Percentiles rank a stretch among this genome's conserved stretches.
Conservation (phyloP, 1,284 basidiomycete genomes). For the Trametes versicolor region DNA sequence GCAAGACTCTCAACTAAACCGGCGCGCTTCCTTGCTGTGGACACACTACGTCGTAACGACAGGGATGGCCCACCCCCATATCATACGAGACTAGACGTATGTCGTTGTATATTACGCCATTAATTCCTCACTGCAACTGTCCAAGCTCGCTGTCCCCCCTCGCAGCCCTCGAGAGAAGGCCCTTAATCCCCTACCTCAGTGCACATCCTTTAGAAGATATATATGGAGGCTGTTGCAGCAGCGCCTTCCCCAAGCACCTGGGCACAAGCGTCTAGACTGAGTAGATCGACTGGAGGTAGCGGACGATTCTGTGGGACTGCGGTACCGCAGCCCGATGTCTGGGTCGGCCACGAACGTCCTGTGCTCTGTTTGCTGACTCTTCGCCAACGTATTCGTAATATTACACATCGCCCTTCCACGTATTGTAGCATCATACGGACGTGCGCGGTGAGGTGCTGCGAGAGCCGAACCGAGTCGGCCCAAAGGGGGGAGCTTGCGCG, state of each 20-base stretch:
- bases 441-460: neutral
- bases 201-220: neutral
- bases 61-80: slow-evolving; percentile 6
- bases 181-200: neutral
- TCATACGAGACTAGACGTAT: slow-evolving; percentile 22
- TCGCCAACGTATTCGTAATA: too few relatives aligned
- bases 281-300: too few relatives aligned
- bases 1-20: slow-evolving; percentile 71
- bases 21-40: neutral
- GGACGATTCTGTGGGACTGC: too few relatives aligned
- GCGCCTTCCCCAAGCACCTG: too few relatives aligned
- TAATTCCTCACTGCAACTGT: slow-evolving; percentile 7
- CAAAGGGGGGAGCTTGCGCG: slow-evolving; percentile 40
- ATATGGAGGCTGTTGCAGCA: neutral
- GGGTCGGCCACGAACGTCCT: too few relatives aligned
- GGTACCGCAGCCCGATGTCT: too few relatives aligned
- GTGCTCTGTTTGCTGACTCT: too few relatives aligned
- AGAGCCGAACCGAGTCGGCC: slow-evolving; percentile 30
- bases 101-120: slow-evolving; percentile 27
- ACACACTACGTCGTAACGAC: neutral
- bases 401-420: neutral
- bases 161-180: too few relatives aligned
- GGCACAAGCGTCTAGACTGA: too few relatives aligned
- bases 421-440: neutral
- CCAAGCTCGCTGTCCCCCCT: neutral